phyloP scores from a whole-genome alignment of 192 early-diverging fungal species.

The Gigaspora rosea region DNA sequence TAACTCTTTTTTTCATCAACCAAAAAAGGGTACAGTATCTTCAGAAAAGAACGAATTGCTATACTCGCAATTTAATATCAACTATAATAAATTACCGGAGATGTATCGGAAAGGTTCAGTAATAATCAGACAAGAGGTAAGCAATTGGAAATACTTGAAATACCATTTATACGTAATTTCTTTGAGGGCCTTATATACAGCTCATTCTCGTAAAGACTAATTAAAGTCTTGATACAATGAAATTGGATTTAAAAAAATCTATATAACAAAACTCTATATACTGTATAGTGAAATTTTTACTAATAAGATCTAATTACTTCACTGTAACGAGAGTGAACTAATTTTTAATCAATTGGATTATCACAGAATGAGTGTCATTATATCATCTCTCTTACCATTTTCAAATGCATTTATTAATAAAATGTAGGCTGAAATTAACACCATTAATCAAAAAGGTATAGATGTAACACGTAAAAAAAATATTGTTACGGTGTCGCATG shows the following conservation, averaged over 20 bases:
- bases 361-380: no score
- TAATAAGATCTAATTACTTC: no score
- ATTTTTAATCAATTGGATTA: no score
- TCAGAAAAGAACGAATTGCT: conserved; percentile 91
- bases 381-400: no score
- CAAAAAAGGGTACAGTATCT: conserved; percentile 76
- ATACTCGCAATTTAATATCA: conserved; percentile 80
- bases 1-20: neutral
- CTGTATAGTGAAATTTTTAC: no score
- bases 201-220: no score
- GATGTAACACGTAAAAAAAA: conserved; percentile 54
- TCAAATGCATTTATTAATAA: neutral
- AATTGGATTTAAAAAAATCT: no score
- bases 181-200: no score
- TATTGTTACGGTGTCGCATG: conserved; percentile 55
- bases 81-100: conserved; percentile 82
- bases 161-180: neutral
- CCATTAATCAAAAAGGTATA: conserved; percentile 25
- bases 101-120: conserved; percentile 91
- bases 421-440: conserved; percentile 26
- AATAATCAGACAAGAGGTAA: conserved; percentile 64
- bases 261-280: no score
- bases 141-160: conserved; percentile 35
- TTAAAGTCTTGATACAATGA: no score
- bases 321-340: no score